Evolutionary conservation across 1,284 basidiomycete genomes (phyloP).

Genomic region (Erythrobasidium hasegawianum): DNA sequence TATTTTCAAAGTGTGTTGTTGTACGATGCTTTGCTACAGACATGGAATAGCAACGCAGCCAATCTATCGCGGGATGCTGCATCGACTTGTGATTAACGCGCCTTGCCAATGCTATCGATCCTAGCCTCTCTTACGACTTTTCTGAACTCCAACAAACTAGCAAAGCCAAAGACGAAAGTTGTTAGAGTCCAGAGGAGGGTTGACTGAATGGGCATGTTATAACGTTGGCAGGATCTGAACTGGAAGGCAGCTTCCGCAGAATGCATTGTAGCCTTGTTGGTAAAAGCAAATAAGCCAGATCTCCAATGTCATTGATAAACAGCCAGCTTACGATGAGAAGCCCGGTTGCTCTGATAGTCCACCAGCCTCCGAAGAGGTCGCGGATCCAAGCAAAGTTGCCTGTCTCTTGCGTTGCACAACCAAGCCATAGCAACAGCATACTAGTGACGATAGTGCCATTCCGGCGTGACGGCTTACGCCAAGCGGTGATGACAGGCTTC

Average conservation of each 20-base stretch:
- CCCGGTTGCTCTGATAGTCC: slow-evolving; percentile 50
- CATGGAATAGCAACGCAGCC: no score
- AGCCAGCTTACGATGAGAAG: slow-evolving; percentile 48
- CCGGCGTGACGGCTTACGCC: slow-evolving; percentile 46
- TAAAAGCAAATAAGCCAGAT: no score
- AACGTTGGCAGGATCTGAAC: slow-evolving; percentile 16
- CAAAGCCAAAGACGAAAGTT: slow-evolving; percentile 57
- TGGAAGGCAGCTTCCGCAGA: slow-evolving; percentile 55
- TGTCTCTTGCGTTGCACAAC: slow-evolving; percentile 10
- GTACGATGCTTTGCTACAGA: no score
- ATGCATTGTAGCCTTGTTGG: slow-evolving; percentile 57
- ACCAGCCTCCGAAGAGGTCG: slow-evolving; percentile 26
- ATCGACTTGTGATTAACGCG: no score
- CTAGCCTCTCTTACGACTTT: slow-evolving; percentile 61
- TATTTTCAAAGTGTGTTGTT: no score
- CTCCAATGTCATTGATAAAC: no score
- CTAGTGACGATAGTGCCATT: slow-evolving; percentile 12
- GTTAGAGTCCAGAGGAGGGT: slow-evolving; percentile 53
- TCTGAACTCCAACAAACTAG: slow-evolving; percentile 57
- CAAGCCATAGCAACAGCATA: slow-evolving; percentile 21
- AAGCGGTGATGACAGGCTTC: slow-evolving; percentile 60
- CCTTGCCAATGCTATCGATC: slow-evolving; percentile 52
- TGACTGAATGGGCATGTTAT: slow-evolving; percentile 29
- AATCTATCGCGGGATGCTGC: no score
- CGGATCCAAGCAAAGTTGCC: slow-evolving; percentile 18